phyloP scores from a whole-genome alignment of 1,284 basidiomycete genomes.

The Exsudoporus floridanus region DNA sequence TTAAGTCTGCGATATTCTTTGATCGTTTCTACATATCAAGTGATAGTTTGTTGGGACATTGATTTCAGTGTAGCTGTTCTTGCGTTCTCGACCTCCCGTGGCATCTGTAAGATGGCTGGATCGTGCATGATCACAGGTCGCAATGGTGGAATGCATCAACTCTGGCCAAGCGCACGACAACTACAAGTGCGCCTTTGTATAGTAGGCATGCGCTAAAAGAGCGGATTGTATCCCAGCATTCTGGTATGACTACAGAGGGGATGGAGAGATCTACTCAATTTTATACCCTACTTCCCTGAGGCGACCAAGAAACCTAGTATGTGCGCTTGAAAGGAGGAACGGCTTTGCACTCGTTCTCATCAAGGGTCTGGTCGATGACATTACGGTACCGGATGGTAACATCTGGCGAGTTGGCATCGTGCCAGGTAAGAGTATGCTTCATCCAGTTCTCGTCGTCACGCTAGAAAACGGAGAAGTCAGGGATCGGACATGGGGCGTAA shows the following conservation, averaged over 20 bases:
- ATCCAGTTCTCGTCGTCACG: conserved; percentile 91
- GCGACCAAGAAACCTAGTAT: conserved; percentile 47
- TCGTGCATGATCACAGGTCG: background rate
- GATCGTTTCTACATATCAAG: background rate
- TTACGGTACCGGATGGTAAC: conserved; percentile 89
- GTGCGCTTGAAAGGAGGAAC: conserved; percentile 88
- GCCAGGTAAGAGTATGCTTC: conserved; percentile 92
- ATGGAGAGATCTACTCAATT: conserved; percentile 4
- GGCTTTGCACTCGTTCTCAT: conserved; percentile 93
- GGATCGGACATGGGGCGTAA: background rate
- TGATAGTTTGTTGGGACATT: background rate
- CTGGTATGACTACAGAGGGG: conserved; percentile 9
- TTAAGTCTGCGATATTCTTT: too few species aligned
- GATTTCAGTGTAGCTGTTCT: background rate
- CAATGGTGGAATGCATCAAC: background rate
- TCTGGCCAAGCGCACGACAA: background rate
- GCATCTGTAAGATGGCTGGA: background rate
- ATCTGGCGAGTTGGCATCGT: conserved; percentile 69
- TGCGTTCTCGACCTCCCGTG: background rate
- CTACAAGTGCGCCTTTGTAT: background rate
- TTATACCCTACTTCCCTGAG: background rate
- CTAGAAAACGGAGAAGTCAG: conserved; percentile 38
- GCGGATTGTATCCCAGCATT: conserved; percentile 14
- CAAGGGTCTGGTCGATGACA: conserved; percentile 85
- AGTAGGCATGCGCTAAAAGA: background rate